Evolutionary conservation across 2,329 filamentous ascomycete species (phyloP), one percentile per base, ranked within the genome.

Genomic region (Sporothrix euskadiensis): DNA sequence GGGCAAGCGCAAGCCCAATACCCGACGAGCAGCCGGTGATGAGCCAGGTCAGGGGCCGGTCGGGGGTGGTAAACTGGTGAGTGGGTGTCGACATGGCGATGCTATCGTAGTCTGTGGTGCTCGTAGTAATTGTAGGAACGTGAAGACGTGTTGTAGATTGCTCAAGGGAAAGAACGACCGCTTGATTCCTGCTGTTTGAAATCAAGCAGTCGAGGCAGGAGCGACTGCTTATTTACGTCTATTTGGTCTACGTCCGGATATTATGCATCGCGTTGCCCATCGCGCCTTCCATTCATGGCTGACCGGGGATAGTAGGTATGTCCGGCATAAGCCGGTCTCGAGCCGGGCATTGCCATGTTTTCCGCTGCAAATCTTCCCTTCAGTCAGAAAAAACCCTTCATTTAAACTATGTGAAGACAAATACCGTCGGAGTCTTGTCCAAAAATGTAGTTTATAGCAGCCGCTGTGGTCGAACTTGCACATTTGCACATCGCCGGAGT

Each of bases 1-100:
- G 81, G 0, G 81, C 78, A 26, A 87, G 79, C 4, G 79, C 78
- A 0, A 84, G 79, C 10, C 86, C 86, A 72, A 88, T 81, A 19
- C 86, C 86, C 0, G 85, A 86, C 3, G 84, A 84, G 71, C 81
- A 83, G 71, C 86, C 85, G 0, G 86, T 88, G 74, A 88, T 84
- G 30, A 88, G 79, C 81, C 81, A 84, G 35, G 81, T 82, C 0
- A 80, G 74, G 2, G 77, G 78, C 32, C 78, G 73, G 0, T 74
- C 16, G 0, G 79, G 78, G 2, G 73, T 76, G 30, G 77, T 77
- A 73, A 77, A 78, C 54, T 14, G 44, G 35, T 59, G 54, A n/a
- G 19, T 6, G 35, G 59, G 59, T 41, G 59, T 6, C 6, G 59
- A 16, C 35, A 44, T 65, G 35, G 10, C 10, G n/a, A 14, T 5